A percentile compares a stretch with the other conserved stretches of the same genome.
Conservation (phyloP, 441 rosid species). For the Melastoma candidum region DNA sequence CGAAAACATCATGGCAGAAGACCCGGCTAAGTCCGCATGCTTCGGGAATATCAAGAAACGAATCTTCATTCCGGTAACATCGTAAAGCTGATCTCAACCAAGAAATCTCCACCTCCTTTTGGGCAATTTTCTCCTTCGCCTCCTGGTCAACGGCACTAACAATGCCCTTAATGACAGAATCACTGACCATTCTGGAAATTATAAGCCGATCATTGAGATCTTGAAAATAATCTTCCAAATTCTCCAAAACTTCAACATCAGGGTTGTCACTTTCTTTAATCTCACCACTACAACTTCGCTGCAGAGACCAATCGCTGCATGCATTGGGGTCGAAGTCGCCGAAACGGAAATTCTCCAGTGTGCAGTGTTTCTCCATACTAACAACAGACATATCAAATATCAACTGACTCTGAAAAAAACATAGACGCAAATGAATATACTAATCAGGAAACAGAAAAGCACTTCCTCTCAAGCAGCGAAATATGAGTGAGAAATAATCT, state of each 20-base stretch:
- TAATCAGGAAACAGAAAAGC: no score
- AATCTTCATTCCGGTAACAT: constrained; percentile 28
- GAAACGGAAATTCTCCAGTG: constrained; percentile 21
- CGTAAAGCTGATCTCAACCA: constrained; percentile 32
- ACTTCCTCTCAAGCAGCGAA: no score
- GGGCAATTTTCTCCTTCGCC: constrained; percentile 53
- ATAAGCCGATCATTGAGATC: constrained; percentile 45
- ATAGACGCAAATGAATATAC: not conserved
- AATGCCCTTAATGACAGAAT: constrained; percentile 68
- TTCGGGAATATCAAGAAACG: constrained; percentile 4
- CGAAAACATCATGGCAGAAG: no score
- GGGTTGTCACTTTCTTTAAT: constrained; percentile 36
- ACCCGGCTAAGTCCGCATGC: no score
- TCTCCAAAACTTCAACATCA: constrained; percentile 36
- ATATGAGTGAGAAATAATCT: no score
- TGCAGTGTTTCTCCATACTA: constrained; percentile 20
- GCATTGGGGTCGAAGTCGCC: constrained; percentile 19
- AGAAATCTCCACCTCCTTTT: constrained; percentile 57
- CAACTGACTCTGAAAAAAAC: not conserved
- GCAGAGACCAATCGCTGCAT: constrained; percentile 13
- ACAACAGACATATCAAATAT: not conserved
- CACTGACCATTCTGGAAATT: constrained; percentile 72
- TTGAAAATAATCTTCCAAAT: constrained; percentile 52
- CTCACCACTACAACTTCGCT: constrained; percentile 11
- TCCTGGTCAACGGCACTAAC: constrained; percentile 64